Evolutionary conservation across 2,329 filamentous ascomycete species (phyloP).

Genomic region (Microdochium bolleyi): DNA sequence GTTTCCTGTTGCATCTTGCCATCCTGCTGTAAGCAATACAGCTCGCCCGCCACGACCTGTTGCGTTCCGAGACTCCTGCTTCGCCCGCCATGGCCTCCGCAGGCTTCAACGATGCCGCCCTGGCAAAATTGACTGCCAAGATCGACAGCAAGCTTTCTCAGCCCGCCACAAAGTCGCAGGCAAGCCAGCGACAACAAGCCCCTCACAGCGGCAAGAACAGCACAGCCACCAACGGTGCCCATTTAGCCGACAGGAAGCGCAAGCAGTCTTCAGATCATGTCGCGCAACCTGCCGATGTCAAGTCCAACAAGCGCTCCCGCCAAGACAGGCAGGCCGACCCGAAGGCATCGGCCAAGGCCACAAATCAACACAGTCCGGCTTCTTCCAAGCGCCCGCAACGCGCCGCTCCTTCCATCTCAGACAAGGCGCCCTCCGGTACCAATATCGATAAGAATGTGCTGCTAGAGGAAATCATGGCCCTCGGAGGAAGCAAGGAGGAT

Average conservation of each 20-base stretch:
- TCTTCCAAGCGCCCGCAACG: slow-evolving; percentile 11
- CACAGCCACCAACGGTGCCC: slow-evolving; percentile 10
- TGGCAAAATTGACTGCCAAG: slow-evolving; percentile 46
- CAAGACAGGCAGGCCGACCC: background rate
- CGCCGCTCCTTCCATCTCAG: background rate
- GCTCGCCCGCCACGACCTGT: background rate
- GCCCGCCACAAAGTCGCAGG: slow-evolving; percentile 16
- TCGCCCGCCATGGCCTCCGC: slow-evolving; percentile 4
- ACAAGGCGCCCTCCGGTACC: background rate
- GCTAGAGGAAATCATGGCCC: slow-evolving; percentile 54
- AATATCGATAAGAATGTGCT: slow-evolving; percentile 20
- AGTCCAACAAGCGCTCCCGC: slow-evolving; percentile 15
- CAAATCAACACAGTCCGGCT: slow-evolving; percentile 13
- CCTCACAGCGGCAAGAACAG: slow-evolving; percentile 4
- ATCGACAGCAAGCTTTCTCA: slow-evolving; percentile 45
- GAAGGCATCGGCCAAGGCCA: slow-evolving; percentile 10
- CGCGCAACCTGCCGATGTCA: slow-evolving; percentile 6
- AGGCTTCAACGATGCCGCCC: slow-evolving; percentile 39
- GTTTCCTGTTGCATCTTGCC: too few species aligned
- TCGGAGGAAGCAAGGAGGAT: slow-evolving; percentile 60
- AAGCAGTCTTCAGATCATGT: slow-evolving; percentile 22
- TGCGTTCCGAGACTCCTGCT: too few species aligned
- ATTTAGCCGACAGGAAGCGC: slow-evolving; percentile 30
- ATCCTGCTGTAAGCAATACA: too few species aligned
- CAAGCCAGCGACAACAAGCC: background rate